A percentile compares a stretch with the other conserved stretches of the same genome.
Evolutionary conservation across 306 rosid species (phyloP).

Genomic region (Cucurbita pepo): DNA sequence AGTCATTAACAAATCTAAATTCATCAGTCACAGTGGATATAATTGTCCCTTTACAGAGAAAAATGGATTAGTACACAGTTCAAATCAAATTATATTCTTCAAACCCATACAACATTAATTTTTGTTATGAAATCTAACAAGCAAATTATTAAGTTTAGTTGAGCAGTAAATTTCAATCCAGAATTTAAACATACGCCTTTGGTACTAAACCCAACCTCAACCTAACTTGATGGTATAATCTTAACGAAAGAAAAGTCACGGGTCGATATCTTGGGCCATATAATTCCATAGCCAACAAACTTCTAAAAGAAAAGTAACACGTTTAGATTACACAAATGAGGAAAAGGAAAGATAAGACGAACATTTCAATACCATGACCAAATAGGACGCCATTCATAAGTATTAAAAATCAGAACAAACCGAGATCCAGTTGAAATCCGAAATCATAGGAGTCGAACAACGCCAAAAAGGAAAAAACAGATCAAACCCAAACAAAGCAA

Average conservation of each 20-base stretch:
- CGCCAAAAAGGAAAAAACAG: not conserved
- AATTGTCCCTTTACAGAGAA: not conserved
- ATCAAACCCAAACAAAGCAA: not conserved
- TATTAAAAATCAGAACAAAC: not conserved
- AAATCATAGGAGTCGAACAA: not conserved
- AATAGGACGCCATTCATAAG: not conserved
- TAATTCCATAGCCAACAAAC: not conserved
- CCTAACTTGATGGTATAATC: not conserved
- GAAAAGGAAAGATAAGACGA: not conserved
- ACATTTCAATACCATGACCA: not conserved
- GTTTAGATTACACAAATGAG: not conserved
- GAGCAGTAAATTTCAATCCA: too few species aligned
- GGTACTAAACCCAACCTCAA: not conserved
- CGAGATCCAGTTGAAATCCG: not conserved
- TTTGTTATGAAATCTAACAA: too few species aligned
- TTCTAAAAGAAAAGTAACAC: not conserved
- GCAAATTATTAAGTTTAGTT: too few species aligned
- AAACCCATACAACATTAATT: too few species aligned
- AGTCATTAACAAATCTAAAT: slow-evolving; percentile 9
- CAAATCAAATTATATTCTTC: too few species aligned
- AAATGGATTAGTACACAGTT: not conserved
- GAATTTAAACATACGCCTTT: too few species aligned
- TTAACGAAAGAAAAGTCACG: not conserved
- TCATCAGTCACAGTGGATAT: not conserved
- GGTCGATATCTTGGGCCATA: not conserved